Evolutionary conservation across 495 filamentous ascomycete species (phyloP).

Genomic region (Thermochaetoides thermophila): DNA sequence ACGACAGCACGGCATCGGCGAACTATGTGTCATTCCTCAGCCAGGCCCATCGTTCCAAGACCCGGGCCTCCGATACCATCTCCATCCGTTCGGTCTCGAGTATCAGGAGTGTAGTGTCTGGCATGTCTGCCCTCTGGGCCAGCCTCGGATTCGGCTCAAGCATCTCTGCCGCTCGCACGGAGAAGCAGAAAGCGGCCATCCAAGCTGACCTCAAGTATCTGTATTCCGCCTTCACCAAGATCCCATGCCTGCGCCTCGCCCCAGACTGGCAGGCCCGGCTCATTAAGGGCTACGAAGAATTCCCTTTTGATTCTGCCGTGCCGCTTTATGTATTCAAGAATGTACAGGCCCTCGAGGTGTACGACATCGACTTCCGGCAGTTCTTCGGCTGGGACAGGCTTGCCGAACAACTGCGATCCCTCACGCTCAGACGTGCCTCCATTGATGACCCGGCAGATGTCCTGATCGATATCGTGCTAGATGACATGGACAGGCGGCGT

Average conservation of each 20-base stretch:
- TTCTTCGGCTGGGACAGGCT: constrained; percentile 94
- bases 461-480: constrained; percentile 79
- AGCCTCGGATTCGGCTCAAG: constrained; percentile 65
- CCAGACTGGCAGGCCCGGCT: constrained; percentile 80
- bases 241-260: constrained; percentile 74
- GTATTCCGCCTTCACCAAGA: constrained; percentile 97
- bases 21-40: constrained; percentile 95
- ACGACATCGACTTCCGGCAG: constrained; percentile 87
- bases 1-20: constrained; percentile 68
- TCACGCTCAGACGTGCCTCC: constrained; percentile 76
- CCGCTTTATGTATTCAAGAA: constrained; percentile 94
- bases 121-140: constrained; percentile 85
- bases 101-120: constrained; percentile 92
- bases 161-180: constrained; percentile 60
- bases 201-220: constrained; percentile 85
- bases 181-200: constrained; percentile 72
- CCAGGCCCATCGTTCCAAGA: constrained; percentile 59
- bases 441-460: constrained; percentile 85
- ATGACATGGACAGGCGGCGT: constrained; percentile 86
- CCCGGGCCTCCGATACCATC: constrained; percentile 63
- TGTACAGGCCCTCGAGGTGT: constrained; percentile 78
- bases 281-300: constrained; percentile 90
- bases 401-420: constrained; percentile 76
- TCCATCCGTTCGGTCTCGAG: constrained; percentile 94
- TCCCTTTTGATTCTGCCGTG: constrained; percentile 96